Base-by-base conservation (phyloP, 306 rosid species). In the Malus sieversii region DNA sequence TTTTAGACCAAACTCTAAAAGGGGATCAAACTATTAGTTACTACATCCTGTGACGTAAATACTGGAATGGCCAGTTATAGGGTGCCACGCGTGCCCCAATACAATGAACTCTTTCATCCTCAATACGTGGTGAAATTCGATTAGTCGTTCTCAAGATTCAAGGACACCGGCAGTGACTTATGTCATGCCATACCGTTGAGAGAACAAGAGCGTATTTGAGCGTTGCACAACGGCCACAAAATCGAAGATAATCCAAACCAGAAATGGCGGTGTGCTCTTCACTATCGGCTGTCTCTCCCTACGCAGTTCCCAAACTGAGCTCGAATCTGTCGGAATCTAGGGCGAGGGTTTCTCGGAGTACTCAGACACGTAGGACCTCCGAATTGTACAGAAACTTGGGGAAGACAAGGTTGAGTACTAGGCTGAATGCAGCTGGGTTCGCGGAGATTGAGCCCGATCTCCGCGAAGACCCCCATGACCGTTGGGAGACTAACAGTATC, bases 371-470 rank as follows among this genome's bases (percentile, higher is more conserved):
- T 44, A 38, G 32, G 33, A 46, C 73, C 74, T 48, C 59, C 86
- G 78, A 83, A 32, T 74, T 68, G 72, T 68, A 66, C 59, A 73
- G 81, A 48, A 64, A 81, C 40, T 82, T 27, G 29, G 66, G 53
- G 52, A 83, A 61, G 33, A 75, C n/a, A 75, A 76, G 66, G 46
- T 78, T 80, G 16, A 82, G 51, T 45, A 45, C 84, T 45, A 79
- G 82, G 70, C 76, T 88, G 74, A 82, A 84, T 11, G 97, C 92
- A 15, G 88, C 83, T 5, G 96, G 97, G 72, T 89, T 94, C 30
- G 69, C 85, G 27, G 88, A 87, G 73, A 77, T 87, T 65, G 96
- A 94, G 77, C 97, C 95, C 48, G 97, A 94, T 79, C 88, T 94
- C 71, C 90, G 83, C 71, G 98, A 94, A 81, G 98, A 94, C 10